Base-by-base conservation (phyloP, 768 basidiomycete genomes). In the Amanita brunnescens region DNA sequence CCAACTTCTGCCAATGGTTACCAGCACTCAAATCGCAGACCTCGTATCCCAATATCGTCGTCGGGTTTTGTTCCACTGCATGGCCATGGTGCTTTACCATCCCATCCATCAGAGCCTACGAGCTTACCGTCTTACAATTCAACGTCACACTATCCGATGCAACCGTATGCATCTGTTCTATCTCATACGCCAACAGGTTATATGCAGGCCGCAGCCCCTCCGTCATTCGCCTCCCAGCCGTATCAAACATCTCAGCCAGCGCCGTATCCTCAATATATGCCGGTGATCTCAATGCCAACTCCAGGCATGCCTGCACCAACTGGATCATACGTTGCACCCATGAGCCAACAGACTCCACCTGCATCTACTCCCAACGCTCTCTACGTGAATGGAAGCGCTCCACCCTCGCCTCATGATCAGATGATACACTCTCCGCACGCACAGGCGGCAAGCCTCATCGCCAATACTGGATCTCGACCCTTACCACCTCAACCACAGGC, bases 21-120 rank as follows among this genome's bases (percentile, higher is more conserved):
- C 49, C 70, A 68, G 4, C 63, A 72, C 42, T 60, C 73, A 1
- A 59, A 63, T 24, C 73, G 74, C 57, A 79, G 78, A 30, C 79
- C 85, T 10, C 73, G 87, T 57, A 68, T 86, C 53, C 84, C 85
- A 16, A 59, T 77, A 0, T 67, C 79, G 6, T 80, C 85, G 0
- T 85, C 86, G 9, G 85, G 87, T 10, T 90, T 87, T 58, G 67
- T 78, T 48, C 81, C 85, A 34, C 60, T 84, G 40, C 61, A 73
- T 23, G 72, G 66, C 44, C 75, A 73, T 56, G 58, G 57, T 12
- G 51, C 66, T 16, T 51, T 69, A 46, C 53, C 69, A 18, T 62
- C 72, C 9, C 71, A 73, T 54, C 60, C 67, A 9, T 64, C 67
- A 18, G 68, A 69, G 33, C 61, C 68, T 21, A 61, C 65, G 47